Evolutionary conservation across 2,329 filamentous ascomycete genomes (phyloP), one percentile per base, ranked within the genome.

Genomic region (Cytospora schulzeri): DNA sequence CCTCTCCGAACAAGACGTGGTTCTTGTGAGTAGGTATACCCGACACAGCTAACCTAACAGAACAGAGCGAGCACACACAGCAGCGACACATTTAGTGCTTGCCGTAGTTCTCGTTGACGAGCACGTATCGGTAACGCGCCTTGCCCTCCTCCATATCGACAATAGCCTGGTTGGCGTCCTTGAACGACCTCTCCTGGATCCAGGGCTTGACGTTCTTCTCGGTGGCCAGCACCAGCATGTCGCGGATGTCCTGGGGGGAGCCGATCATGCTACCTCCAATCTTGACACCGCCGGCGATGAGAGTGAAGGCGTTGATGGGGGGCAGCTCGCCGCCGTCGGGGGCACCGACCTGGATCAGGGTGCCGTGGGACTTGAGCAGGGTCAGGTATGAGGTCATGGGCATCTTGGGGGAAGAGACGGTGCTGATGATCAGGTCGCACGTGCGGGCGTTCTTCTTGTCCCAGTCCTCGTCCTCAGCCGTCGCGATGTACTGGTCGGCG

Each of bases 321-420:
- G 75, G 75, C 17, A 77, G 70, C 38, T 69, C 69, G 17, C 74
- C 75, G 38, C 82, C 80, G 71, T 91, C 88, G 0, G 88, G 88
- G 3, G 64, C 63, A 19, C 88, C 88, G 58, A 91, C 81, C 75
- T 90, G 87, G 62, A 91, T 82, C 71, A 90, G 86, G 5, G 80
- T 81, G 17, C 89, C 88, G 59, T 84, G 80, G 12, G 80, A 76
- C 67, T 83, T 81, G n/a, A 91, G 76, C 11, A 91, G 77, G 31
- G 76, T 71, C 62, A 91, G 78, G 74, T 91, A 91, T 45, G 82
- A 74, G 51, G 76, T 74, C 38, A 91, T 71, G 0, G 88, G 88
- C 86, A 91, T 88, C 24, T 72, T 70, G 14, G 66, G 35, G 63
- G 66, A 72, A 4, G 80, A 84, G 15, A 86, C 82, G 0, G 85